phyloP scores from a whole-genome alignment of 257 asterid genomes.

The Nicotiana tabacum region DNA sequence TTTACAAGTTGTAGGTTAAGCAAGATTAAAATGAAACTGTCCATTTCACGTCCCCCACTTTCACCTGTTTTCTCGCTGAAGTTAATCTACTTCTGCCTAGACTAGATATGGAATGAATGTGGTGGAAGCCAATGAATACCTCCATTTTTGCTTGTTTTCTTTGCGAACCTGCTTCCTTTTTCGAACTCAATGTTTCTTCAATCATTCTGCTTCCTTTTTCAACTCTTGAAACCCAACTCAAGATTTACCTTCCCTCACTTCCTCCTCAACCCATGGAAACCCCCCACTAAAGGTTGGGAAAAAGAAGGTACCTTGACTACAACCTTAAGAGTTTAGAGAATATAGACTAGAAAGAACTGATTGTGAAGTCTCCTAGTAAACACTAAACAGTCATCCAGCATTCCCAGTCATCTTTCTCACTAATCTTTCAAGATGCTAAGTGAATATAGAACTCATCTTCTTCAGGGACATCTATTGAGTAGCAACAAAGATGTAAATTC shows the following conservation, averaged over 20 bases:
- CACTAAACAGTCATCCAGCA: not conserved
- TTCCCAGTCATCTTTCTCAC: not conserved
- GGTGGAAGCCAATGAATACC: not conserved
- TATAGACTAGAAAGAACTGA: not conserved
- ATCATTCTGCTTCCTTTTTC: too few relatives aligned
- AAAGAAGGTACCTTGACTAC: not conserved
- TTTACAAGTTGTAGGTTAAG: not conserved
- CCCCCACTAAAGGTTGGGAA: too few relatives aligned
- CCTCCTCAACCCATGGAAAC: too few relatives aligned
- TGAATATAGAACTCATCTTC: not conserved
- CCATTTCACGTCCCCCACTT: not conserved
- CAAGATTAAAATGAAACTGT: not conserved
- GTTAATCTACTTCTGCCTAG: conserved; percentile 3
- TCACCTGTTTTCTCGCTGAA: not conserved
- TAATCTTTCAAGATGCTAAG: not conserved
- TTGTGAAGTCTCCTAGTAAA: not conserved
- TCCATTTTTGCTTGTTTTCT: too few relatives aligned
- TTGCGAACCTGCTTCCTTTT: too few relatives aligned
- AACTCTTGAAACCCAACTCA: too few relatives aligned
- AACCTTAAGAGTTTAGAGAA: not conserved
- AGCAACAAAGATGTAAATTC: too few relatives aligned
- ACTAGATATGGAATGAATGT: not conserved
- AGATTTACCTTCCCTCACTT: too few relatives aligned
- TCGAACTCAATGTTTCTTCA: too few relatives aligned
- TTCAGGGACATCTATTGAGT: not conserved